Percentiles rank a stretch among this genome's conserved stretches.
phyloP scores from a whole-genome alignment of 2,329 filamentous ascomycete species.

The Aschersonia sp. region DNA sequence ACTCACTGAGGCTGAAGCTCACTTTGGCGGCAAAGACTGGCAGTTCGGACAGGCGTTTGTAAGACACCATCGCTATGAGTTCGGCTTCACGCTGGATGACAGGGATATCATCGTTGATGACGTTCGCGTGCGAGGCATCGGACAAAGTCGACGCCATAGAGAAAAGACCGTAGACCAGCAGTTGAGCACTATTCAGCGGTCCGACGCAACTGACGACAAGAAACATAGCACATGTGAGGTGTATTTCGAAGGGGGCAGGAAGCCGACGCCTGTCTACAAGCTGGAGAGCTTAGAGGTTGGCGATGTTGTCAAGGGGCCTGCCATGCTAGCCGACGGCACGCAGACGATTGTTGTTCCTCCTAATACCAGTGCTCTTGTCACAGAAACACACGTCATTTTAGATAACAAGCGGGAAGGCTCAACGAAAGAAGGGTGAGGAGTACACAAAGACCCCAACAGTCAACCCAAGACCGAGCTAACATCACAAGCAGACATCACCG shows the following conservation, averaged over 20 bases:
- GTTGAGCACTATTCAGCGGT: slow-evolving; percentile 52
- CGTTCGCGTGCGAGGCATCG: slow-evolving; percentile 75
- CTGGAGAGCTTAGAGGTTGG: slow-evolving; percentile 61
- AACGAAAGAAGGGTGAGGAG: slow-evolving; percentile 8
- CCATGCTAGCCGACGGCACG: slow-evolving; percentile 74
- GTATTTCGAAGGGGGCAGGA: slow-evolving; percentile 72
- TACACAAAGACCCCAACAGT: neutral
- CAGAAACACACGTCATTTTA: slow-evolving; percentile 80
- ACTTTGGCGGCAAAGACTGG: slow-evolving; percentile 55
- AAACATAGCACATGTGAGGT: slow-evolving; percentile 54
- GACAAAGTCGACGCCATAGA: slow-evolving; percentile 68
- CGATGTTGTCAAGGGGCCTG: slow-evolving; percentile 62
- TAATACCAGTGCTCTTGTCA: slow-evolving; percentile 57
- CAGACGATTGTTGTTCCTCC: slow-evolving; percentile 90
- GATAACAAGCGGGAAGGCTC: slow-evolving; percentile 51
- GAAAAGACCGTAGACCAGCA: slow-evolving; percentile 79
- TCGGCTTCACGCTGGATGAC: slow-evolving; percentile 75
- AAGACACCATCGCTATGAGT: slow-evolving; percentile 80
- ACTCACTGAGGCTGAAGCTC: slow-evolving; percentile 42
- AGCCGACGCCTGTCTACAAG: slow-evolving; percentile 71
- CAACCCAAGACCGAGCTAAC: neutral
- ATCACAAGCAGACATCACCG: slow-evolving; percentile 8
- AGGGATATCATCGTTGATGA: slow-evolving; percentile 85
- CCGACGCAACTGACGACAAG: slow-evolving; percentile 41
- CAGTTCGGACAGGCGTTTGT: slow-evolving; percentile 76